Percentiles rank a stretch among this genome's conserved stretches.
Evolutionary conservation across 2,329 filamentous ascomycete species (phyloP).

Genomic region (Chaetomium sp.): DNA sequence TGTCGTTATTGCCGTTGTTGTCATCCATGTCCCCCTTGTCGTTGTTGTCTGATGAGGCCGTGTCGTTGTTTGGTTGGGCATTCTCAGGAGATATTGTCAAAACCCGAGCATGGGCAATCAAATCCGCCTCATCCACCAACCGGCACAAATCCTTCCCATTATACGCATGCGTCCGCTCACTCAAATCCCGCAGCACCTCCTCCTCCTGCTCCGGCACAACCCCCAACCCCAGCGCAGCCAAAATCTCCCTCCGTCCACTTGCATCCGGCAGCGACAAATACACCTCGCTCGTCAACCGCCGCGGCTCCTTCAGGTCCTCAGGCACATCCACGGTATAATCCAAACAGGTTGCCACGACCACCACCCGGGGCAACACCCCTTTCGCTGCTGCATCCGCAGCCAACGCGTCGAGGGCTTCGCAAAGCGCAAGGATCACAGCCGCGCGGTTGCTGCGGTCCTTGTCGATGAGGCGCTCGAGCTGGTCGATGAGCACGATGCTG

Average conservation of each 20-base stretch:
- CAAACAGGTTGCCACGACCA: slow-evolving; percentile 69
- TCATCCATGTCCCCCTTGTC: slow-evolving; percentile 14
- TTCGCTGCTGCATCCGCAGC: slow-evolving; percentile 33
- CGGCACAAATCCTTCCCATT: slow-evolving; percentile 70
- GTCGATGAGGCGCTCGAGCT: slow-evolving; percentile 63
- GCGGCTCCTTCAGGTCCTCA: slow-evolving; percentile 55
- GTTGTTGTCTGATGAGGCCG: too few species aligned
- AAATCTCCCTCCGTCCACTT: slow-evolving; percentile 63
- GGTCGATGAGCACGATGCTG: slow-evolving; percentile 72
- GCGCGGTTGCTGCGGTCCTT: slow-evolving; percentile 48
- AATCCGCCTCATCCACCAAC: slow-evolving; percentile 49
- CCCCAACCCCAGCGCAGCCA: slow-evolving; percentile 51
- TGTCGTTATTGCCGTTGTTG: background rate
- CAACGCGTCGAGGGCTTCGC: slow-evolving; percentile 48
- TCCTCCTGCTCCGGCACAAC: slow-evolving; percentile 44
- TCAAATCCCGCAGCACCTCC: slow-evolving; percentile 52
- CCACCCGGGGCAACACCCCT: slow-evolving; percentile 46
- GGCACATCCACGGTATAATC: slow-evolving; percentile 69
- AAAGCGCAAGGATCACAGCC: slow-evolving; percentile 45
- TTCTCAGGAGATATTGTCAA: slow-evolving; percentile 15
- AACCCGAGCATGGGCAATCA: slow-evolving; percentile 7
- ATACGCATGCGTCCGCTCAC: slow-evolving; percentile 77
- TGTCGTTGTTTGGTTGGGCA: slow-evolving; percentile 14
- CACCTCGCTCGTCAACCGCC: slow-evolving; percentile 61
- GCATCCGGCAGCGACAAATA: slow-evolving; percentile 72